These are phyloP conservation scores for Eucalyptus guilfoylei DNA, from an alignment of 345 rosid species.

Conservation along the genomic window DNA sequence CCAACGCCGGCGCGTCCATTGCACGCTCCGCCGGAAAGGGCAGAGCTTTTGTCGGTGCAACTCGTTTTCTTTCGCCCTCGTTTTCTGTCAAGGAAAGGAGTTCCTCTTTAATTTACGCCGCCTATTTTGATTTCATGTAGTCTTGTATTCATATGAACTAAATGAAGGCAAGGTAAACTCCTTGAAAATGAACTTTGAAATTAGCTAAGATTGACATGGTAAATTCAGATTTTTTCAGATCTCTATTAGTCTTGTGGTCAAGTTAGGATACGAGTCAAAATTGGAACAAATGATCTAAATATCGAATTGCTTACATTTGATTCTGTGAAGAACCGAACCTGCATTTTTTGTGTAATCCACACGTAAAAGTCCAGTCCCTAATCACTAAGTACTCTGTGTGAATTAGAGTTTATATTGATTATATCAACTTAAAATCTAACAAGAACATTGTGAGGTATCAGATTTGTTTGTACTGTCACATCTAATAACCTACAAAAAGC, in stretches of 20 bases:
- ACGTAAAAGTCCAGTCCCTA: accelerated
- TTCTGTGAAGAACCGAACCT: background rate
- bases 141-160: background rate
- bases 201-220: background rate
- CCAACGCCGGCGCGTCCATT: background rate
- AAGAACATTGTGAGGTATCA: background rate
- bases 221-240: background rate
- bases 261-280: background rate
- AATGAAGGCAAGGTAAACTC: background rate
- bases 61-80: slow-evolving; percentile 9
- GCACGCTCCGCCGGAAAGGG: background rate
- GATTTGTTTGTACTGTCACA: accelerated
- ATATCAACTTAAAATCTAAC: background rate
- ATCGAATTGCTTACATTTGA: background rate
- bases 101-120: background rate
- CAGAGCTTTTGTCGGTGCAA: background rate
- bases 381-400: background rate
- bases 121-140: background rate
- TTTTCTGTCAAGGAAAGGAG: slow-evolving; percentile 1
- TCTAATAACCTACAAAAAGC: background rate
- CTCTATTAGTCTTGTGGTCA: background rate
- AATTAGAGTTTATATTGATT: background rate
- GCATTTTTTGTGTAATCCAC: background rate
- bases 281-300: background rate
- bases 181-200: background rate